Percentiles rank a stretch among this genome's conserved stretches.
Evolutionary conservation across 352 stramenopile species (phyloP).

Genomic region (Blastocystis sp.): DNA sequence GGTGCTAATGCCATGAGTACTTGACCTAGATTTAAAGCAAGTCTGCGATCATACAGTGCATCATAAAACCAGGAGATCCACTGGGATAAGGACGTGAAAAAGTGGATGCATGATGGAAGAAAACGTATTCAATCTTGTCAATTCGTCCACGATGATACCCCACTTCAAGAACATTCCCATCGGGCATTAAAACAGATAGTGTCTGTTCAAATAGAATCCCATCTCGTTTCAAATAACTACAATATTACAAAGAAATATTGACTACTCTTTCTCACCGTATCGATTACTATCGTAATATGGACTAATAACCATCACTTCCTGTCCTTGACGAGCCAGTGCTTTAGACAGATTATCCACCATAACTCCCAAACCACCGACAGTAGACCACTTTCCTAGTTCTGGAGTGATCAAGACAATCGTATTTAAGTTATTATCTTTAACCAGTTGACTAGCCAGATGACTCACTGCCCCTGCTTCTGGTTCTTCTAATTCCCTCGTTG

Average conservation of each 20-base stretch:
- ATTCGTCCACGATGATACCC: slow-evolving; percentile 60
- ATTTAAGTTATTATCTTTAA: slow-evolving; percentile 3
- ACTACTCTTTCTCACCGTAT: slow-evolving; percentile 58
- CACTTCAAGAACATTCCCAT: slow-evolving; percentile 36
- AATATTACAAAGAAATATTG: too few species aligned
- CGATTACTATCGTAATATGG: slow-evolving; percentile 64
- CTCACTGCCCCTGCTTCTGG: too few species aligned
- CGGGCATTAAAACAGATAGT: slow-evolving; percentile 43
- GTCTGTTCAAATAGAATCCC: slow-evolving; percentile 62
- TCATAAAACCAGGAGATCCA: slow-evolving; percentile 36
- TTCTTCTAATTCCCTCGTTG: not conserved
- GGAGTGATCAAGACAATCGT: slow-evolving; percentile 65
- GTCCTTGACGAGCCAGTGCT: slow-evolving; percentile 53
- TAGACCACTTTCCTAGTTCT: slow-evolving; percentile 66
- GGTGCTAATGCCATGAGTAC: slow-evolving; percentile 35
- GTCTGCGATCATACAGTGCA: not conserved
- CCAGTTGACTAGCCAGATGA: not conserved
- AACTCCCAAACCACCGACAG: slow-evolving; percentile 64
- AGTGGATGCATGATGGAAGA: slow-evolving; percentile 62
- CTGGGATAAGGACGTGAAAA: slow-evolving; percentile 64
- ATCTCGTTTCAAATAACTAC: slow-evolving; percentile 63
- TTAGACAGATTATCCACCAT: slow-evolving; percentile 65
- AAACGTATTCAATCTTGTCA: slow-evolving; percentile 53
- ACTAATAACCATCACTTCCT: slow-evolving; percentile 62
- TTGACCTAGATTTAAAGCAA: slow-evolving; percentile 16